Evolutionary conservation across 352 stramenopile genomes (phyloP), one percentile per base, ranked within the genome.

Genomic region (Pythium sp.): DNA sequence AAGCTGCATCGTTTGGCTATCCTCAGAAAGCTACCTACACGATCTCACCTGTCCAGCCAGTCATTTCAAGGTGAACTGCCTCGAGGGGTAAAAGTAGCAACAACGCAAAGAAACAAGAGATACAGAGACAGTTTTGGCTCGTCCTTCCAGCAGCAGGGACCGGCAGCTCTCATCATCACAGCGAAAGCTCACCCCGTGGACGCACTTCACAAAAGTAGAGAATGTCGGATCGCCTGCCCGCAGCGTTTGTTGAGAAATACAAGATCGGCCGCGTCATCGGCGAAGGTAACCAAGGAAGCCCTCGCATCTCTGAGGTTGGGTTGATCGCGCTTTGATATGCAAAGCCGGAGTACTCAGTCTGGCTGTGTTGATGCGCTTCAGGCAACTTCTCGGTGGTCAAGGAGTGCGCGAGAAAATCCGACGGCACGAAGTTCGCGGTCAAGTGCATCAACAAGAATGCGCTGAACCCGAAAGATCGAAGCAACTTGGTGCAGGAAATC

Each of bases 311-410:
- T 9, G 43, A 46, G 41, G 22, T 15, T 66, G 53, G n/a, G 12
- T 12, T 12, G 14, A 26, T 7, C 20, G n/a, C 24, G 36, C 14
- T 58, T 47, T 47, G 24, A 65, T n/a, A 32, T 41, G 11, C 51
- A 30, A 14, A 15, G 11, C 9, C 22, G 18, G 34, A 8, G 18
- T 5, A 58, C 54, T 22, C 36, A 43, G 3, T 32, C 30, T 32
- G 30, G 30, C 30, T 32, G 30, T 65, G 18, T 36, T 20, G 34
- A 9, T 62, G 38, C 18, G 18, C 51, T 38, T n/a, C 56, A 90
- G 86, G 90, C 62, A 94, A 90, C 74, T 97, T 96, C 71, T 93
- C 86, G 53, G 60, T 93, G 61, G 90, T 97, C 2, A 92, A 93
- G 41, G 75, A 94, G 43, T 93, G 85, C 63, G 79, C 74, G 30